These are phyloP conservation scores for Candida xiaguanensis DNA, from an alignment of 805 yeast species.

Conservation along the genomic window DNA sequence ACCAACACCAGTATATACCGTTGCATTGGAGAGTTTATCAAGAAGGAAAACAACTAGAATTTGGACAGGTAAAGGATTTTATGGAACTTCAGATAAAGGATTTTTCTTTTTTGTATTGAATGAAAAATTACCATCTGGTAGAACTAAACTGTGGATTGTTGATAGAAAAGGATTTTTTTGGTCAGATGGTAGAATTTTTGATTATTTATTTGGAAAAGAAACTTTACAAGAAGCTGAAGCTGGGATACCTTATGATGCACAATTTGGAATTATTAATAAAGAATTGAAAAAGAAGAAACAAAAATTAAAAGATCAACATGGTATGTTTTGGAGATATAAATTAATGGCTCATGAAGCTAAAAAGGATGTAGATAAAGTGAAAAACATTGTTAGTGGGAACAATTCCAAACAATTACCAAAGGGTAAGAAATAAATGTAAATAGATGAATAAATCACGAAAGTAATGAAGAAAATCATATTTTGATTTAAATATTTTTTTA, in stretches of 20 bases:
- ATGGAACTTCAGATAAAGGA: conserved; percentile 74
- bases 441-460: too few species aligned
- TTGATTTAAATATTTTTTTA: too few species aligned
- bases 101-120: conserved; percentile 70
- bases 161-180: conserved; percentile 88
- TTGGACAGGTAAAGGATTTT: conserved; percentile 86
- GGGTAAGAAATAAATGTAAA: conserved; percentile 1
- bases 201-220: conserved; percentile 77
- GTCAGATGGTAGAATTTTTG: conserved; percentile 89
- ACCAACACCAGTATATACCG: conserved; percentile 69
- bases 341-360: conserved; percentile 30
- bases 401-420: conserved; percentile 2
- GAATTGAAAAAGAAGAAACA: conserved; percentile 47
- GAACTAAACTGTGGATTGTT: conserved; percentile 62
- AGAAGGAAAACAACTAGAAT: conserved; percentile 63
- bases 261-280: conserved; percentile 46
- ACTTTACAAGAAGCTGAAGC: conserved; percentile 71
- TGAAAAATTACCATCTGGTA: conserved; percentile 42
- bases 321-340: conserved; percentile 59
- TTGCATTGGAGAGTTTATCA: conserved; percentile 54
- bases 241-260: conserved; percentile 61
- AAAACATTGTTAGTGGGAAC: not conserved
- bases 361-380: conserved; percentile 26
- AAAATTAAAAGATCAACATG: conserved; percentile 51
- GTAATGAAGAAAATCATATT: too few species aligned